Conservation (phyloP, 805 yeast genomes). For the Ascoidea asiatica region DNA sequence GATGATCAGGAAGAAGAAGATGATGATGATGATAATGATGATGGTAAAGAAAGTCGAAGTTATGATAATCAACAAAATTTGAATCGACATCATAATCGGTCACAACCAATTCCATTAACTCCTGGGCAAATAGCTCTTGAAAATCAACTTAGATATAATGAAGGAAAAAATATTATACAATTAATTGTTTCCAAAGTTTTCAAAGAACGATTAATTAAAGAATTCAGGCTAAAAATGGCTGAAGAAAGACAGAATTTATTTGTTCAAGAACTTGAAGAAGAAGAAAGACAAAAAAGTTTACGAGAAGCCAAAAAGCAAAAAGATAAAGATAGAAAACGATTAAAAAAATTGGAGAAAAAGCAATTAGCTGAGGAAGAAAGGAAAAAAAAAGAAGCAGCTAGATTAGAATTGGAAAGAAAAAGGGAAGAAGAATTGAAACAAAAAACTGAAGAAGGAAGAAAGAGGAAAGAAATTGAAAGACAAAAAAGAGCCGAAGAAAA, state of each 20-base stretch:
- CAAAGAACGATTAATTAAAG: not conserved
- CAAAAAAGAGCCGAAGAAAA: not conserved
- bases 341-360: not conserved
- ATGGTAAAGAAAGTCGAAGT: not conserved
- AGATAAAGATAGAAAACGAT: not conserved
- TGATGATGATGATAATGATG: not conserved
- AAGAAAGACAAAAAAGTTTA: not conserved
- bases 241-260: not conserved
- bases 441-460: not conserved
- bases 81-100: not conserved
- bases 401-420: not conserved
- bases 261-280: not conserved
- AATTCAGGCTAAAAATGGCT: not conserved
- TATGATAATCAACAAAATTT: not conserved
- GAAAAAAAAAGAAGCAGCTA: not conserved
- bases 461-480: not conserved
- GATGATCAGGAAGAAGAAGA: not conserved
- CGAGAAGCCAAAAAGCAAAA: not conserved
- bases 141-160: not conserved
- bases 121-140: not conserved
- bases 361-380: not conserved
- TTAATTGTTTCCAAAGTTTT: not conserved
- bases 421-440: not conserved
- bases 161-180: not conserved
- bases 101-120: not conserved